Base-by-base conservation (phyloP, 768 basidiomycete genomes). In the Phanerodontia chrysosporium region DNA sequence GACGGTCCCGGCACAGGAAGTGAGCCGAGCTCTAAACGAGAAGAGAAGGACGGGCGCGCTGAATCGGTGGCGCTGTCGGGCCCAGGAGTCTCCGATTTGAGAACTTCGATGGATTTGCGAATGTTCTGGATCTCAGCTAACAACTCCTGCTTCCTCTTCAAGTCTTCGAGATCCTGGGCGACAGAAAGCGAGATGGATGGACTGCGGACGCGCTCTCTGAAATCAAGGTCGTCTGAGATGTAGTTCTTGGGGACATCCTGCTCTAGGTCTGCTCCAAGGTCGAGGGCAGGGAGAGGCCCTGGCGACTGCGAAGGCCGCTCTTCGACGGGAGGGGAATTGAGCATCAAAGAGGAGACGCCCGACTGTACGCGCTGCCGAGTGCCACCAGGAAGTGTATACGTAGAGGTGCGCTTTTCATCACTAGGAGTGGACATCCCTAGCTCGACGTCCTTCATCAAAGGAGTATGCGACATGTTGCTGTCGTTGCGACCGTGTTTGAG, bases 61-160 rank as follows among this genome's bases (percentile, higher is more conserved):
- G 72, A 68, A n/a, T 78, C 78, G 55, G 79, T 76, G 25, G 84
- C 79, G 12, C 77, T 79, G 24, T 85, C 86, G n/a, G 83, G 81
- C 21, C 79, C 79, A 18, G 89, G 86, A 8, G 85, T 87, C 46
- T 90, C 89, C 3, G 85, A 78, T 68, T 86, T 86, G 44, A 92
- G 75, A 2, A 83, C 76, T 56, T 92, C 89, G 67, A 93, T 90
- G 10, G 90, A 91, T 65, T 82, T 79, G 51, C 90, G 83, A 60
- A 93, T 89, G 13, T 81, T 86, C 66, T 89, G 84, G 45, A 93
- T 93, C 71, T 93, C 90, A 24, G 82, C 77, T 46, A 90, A 74
- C 5, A 93, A 79, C 48, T 84, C 82, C 68, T 90, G 82, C 69
- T 89, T 90, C 66, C 80, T 81, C 69, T 79, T 83, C 32, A 87